Base-by-base conservation (phyloP, 495 filamentous ascomycete genomes). In the Clohesyomyces aquaticus region DNA sequence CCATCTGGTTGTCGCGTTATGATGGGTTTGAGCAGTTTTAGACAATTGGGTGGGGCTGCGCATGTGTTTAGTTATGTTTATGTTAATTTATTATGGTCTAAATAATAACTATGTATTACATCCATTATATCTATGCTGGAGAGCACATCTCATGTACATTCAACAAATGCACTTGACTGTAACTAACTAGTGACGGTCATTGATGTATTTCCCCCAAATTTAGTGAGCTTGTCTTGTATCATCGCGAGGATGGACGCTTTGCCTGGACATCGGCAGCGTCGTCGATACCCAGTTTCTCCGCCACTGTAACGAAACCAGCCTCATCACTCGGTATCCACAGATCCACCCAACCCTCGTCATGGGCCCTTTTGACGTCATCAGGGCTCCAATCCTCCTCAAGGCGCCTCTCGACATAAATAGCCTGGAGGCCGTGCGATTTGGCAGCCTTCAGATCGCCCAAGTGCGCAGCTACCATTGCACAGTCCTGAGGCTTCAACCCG, bases 391-490 rank as follows among this genome's bases (percentile, higher is more conserved):
- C 73, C 74, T 91, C 89, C 73, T 93, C 90, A 32, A 71, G 61
- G 14, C 74, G 72, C 55, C 88, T 76, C 76, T 88, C 89, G n/a
- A 93, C 85, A 75, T 91, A 94, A 38, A 95, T 80, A 0, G 87
- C 88, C 71, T 81, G 76, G 50, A 91, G 77, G 0, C 90, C 90
- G 45, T 76, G 78, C 11, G 60, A 70, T 70, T 85, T 85, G 12
- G 89, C 90, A 0, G 83, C 88, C 49, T 83, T 79, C 61, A 93
- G 69, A 70, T 93, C 90, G 12, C 61, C 68, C 49, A 92, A 71
- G 75, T 95, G 90, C 42, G 89, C 83, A 14, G 91, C 89, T n/a
- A 92, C 89, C 83, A 93, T 81, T 0, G 82, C 88, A 54, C 90
- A 88, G 64, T 93, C 80, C 18, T 61, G 63, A 0, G 84, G 81